Evolutionary conservation across 129 eudicot genomes (phyloP).

Genomic region (Apium graveolens): DNA sequence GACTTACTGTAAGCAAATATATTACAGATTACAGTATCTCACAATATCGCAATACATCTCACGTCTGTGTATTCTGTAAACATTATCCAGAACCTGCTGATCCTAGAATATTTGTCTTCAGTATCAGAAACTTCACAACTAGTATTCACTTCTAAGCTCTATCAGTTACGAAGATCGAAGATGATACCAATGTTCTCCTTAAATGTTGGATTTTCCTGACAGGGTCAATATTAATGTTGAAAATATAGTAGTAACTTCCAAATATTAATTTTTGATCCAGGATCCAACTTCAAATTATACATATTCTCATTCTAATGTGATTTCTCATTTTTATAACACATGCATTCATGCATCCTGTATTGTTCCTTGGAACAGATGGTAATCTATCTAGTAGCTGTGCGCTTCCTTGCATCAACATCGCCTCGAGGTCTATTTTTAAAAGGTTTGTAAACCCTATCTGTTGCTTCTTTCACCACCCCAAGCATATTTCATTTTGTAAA

Average conservation of each 20-base stretch:
- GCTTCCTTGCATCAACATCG: conserved; percentile 8
- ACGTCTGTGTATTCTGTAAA: background rate
- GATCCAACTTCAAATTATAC: background rate
- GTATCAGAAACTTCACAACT: background rate
- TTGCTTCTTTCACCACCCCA: background rate
- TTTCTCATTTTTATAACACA: background rate
- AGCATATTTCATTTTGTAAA: background rate
- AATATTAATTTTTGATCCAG: background rate
- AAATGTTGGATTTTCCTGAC: background rate
- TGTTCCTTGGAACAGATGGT: conserved; percentile 14
- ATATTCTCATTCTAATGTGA: background rate
- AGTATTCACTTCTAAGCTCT: background rate
- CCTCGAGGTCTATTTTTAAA: conserved; percentile 5
- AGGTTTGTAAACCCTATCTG: conserved; percentile 11
- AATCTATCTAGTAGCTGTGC: background rate
- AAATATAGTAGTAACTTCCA: background rate
- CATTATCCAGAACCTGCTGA: background rate
- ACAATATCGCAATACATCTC: background rate
- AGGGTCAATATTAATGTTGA: background rate
- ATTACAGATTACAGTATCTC: background rate
- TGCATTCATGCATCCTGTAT: background rate
- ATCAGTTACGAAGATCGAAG: background rate
- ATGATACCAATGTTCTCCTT: background rate
- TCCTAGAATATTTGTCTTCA: background rate
- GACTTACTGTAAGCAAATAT: background rate